These are phyloP conservation scores for Skeletonema costatum DNA, from an alignment of 108 stramenopile genomes.

Conservation along the genomic window DNA sequence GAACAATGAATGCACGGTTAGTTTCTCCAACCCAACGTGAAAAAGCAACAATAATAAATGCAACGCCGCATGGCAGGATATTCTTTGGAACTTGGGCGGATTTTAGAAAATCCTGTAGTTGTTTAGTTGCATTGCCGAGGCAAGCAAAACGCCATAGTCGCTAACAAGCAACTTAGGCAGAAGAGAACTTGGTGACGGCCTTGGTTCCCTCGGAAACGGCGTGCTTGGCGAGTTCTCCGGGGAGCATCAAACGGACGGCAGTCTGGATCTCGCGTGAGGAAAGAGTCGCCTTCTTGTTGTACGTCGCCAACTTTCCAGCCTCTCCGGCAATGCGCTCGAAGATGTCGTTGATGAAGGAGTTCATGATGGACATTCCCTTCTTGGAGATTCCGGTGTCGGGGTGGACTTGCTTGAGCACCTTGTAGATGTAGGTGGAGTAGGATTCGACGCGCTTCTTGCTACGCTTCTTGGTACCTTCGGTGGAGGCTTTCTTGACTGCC, in stretches of 20 bases:
- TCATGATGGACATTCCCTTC: too few species aligned
- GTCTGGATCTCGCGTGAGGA: conserved; percentile 93
- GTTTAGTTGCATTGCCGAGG: not conserved
- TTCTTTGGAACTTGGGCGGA: conserved; percentile 2
- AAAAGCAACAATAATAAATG: too few species aligned
- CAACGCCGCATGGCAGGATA: too few species aligned
- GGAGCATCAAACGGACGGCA: conserved; percentile 91
- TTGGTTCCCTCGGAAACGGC: conserved; percentile 82
- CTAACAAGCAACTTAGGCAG: conserved; percentile 33
- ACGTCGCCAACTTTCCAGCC: conserved; percentile 88
- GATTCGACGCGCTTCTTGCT: conserved; percentile 81
- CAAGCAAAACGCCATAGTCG: not conserved
- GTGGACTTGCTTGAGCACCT: conserved; percentile 90
- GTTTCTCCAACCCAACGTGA: too few species aligned
- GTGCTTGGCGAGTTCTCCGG: conserved; percentile 94
- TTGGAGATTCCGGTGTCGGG: conserved; percentile 65
- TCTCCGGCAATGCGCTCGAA: conserved; percentile 85
- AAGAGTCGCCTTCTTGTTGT: conserved; percentile 94
- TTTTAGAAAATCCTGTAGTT: conserved; percentile 7
- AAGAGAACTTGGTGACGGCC: conserved; percentile 73
- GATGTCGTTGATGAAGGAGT: too few species aligned
- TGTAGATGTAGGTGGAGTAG: conserved; percentile 93
- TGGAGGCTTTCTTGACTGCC: conserved; percentile 78
- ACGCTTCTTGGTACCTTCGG: conserved; percentile 70
- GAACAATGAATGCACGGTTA: too few species aligned